Evolutionary conservation across 2,329 filamentous ascomycete genomes (phyloP), one percentile per base, ranked within the genome.

Genomic region (Xylaria sp.): DNA sequence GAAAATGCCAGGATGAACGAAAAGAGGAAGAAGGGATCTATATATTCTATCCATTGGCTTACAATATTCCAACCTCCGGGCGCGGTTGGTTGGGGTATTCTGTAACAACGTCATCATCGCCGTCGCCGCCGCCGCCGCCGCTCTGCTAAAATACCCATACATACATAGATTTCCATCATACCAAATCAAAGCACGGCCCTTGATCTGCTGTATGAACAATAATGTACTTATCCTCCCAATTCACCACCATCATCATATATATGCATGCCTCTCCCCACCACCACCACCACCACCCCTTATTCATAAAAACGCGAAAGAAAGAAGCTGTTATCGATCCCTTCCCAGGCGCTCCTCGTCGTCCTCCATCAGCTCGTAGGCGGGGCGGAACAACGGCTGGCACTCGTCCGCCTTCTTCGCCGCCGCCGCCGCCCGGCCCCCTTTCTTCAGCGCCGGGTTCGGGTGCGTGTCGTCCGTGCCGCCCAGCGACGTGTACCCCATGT

Each of bases 401-500:
- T n/a, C 70, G 2, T 53, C 66, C 48, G 71, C 69, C 13, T 66
- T 57, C 29, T n/a, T 59, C 58, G 16, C 66, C 69, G 37, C 67
- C 71, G 20, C 63, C 69, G 9, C 69, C 66, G 16, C 60, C 43
- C 57, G 17, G 66, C 66, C n/a, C 11, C 67, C 70, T 47, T 61
- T 64, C 59, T 77, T 81, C 64, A 95, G 73, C 34, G 83, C 84
- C 8, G 94, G 94, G 69, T 99, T 99, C 0, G 91, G 92, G 60
- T 89, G 83, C 2, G 94, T 99, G 73, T 99, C 91, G 51, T 85
- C 87, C 20, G 86, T 91, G 2, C 94, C 93, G 18, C 94, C 94
- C n/a, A 99, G 78, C 60, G 89, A 93, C 2, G 94, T 96, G 73
- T 94, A 97, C 8, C 93, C 93, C 62, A 70, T 67, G 70, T 97